Evolutionary conservation across 2,329 filamentous ascomycete species (phyloP).

Genomic region (Ascochyta lentis): DNA sequence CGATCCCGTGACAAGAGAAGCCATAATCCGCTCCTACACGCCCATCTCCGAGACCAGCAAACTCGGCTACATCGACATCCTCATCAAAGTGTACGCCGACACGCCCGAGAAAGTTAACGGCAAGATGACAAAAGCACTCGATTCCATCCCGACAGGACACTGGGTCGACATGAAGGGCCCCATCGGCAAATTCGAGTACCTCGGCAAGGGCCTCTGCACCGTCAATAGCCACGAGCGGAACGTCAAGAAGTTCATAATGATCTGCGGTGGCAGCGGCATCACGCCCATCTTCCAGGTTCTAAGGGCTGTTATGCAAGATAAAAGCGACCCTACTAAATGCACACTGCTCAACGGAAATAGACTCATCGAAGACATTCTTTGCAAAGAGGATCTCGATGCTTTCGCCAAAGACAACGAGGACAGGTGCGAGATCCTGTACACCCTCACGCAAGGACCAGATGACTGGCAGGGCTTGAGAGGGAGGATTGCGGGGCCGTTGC

Average conservation of each 20-base stretch:
- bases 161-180: constrained; percentile 79
- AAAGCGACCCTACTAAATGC: constrained; percentile 69
- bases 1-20: constrained; percentile 72
- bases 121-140: constrained; percentile 81
- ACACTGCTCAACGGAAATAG: constrained; percentile 81
- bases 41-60: constrained; percentile 72
- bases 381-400: constrained; percentile 72
- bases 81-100: constrained; percentile 83
- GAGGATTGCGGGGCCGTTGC: constrained; percentile 67
- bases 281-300: constrained; percentile 91
- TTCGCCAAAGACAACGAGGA: constrained; percentile 62
- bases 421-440: constrained; percentile 71
- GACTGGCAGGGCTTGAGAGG: constrained; percentile 74
- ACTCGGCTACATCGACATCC: constrained; percentile 71
- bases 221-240: constrained; percentile 64
- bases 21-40: constrained; percentile 86
- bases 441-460: constrained; percentile 68
- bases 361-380: constrained; percentile 80
- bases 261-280: constrained; percentile 87
- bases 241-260: constrained; percentile 79
- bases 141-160: constrained; percentile 74
- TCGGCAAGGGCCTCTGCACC: constrained; percentile 68
- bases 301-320: constrained; percentile 72
- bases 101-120: constrained; percentile 67
- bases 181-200: constrained; percentile 83